Evolutionary conservation across 163 green algal species (phyloP).

Genomic region (Volvox carteri): DNA sequence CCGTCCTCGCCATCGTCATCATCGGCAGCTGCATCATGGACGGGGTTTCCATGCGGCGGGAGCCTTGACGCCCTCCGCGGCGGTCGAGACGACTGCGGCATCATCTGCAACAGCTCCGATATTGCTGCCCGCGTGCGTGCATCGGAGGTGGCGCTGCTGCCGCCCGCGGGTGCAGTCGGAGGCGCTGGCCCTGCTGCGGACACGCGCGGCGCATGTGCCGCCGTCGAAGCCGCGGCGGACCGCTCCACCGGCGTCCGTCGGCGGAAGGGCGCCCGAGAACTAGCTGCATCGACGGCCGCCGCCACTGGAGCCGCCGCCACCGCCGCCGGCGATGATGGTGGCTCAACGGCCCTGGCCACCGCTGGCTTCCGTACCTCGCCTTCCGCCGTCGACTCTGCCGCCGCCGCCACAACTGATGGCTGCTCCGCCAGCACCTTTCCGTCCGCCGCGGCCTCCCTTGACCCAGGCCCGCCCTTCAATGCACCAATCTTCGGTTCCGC

Average conservation of each 20-base stretch:
- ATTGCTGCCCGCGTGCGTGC: background rate
- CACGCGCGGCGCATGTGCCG: background rate
- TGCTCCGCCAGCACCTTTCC: background rate
- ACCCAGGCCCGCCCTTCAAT: too few relatives aligned
- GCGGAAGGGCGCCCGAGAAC: conserved; percentile 2
- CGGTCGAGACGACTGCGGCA: background rate
- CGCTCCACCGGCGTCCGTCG: background rate
- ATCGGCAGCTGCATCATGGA: background rate
- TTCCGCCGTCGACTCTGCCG: background rate
- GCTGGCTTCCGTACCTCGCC: background rate
- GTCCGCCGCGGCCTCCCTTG: background rate
- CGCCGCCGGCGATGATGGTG: background rate
- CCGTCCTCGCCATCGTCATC: background rate
- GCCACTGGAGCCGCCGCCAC: background rate
- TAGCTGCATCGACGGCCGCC: background rate
- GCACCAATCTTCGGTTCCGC: too few relatives aligned
- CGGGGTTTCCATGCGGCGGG: too few relatives aligned
- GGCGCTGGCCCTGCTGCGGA: background rate
- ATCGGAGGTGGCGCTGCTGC: background rate
- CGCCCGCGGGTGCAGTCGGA: background rate
- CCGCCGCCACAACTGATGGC: background rate
- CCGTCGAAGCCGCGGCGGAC: background rate
- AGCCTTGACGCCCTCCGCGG: background rate
- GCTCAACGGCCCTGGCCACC: background rate
- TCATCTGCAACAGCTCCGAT: conserved; percentile 26